Conservation (phyloP, 2,329 filamentous ascomycete species). For the Cladorrhinum sp. region DNA sequence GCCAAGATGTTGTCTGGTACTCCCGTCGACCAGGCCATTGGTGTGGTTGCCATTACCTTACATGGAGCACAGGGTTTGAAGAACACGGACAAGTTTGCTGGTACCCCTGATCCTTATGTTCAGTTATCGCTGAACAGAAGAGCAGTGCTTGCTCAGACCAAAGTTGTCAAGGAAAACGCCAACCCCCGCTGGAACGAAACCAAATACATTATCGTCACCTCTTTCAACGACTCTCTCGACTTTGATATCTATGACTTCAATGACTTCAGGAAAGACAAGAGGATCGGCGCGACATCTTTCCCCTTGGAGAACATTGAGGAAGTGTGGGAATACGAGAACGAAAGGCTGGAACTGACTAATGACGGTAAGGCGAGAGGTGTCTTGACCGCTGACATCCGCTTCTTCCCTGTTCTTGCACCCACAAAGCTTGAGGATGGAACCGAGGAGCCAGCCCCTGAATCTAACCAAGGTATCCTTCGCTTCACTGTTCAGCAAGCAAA, state of each 20-base stretch:
- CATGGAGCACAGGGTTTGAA: conserved; percentile 90
- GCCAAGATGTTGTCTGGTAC: conserved; percentile 97
- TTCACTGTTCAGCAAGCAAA: conserved; percentile 96
- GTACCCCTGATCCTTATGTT: conserved; percentile 87
- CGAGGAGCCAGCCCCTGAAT: conserved; percentile 76
- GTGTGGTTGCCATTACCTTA: conserved; percentile 86
- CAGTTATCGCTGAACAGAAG: conserved; percentile 82
- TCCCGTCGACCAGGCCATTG: conserved; percentile 91
- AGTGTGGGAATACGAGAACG: conserved; percentile 74
- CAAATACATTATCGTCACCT: conserved; percentile 90
- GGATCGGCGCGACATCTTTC: conserved; percentile 85
- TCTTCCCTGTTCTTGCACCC: conserved; percentile 87
- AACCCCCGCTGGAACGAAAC: conserved; percentile 97
- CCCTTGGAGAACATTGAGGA: conserved; percentile 77
- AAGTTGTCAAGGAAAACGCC: conserved; percentile 77
- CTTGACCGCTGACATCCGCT: conserved; percentile 78
- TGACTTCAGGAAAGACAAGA: conserved; percentile 93
- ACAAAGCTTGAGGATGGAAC: conserved; percentile 72
- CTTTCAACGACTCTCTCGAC: conserved; percentile 82
- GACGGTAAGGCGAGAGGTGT: conserved; percentile 82
- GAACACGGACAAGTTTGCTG: conserved; percentile 91
- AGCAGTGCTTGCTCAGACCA: conserved; percentile 79
- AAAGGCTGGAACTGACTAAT: conserved; percentile 77
- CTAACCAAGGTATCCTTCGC: conserved; percentile 88
- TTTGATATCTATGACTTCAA: conserved; percentile 90